Conservation (phyloP, 192 early-diverging fungal species). For the Backusella sp. region DNA sequence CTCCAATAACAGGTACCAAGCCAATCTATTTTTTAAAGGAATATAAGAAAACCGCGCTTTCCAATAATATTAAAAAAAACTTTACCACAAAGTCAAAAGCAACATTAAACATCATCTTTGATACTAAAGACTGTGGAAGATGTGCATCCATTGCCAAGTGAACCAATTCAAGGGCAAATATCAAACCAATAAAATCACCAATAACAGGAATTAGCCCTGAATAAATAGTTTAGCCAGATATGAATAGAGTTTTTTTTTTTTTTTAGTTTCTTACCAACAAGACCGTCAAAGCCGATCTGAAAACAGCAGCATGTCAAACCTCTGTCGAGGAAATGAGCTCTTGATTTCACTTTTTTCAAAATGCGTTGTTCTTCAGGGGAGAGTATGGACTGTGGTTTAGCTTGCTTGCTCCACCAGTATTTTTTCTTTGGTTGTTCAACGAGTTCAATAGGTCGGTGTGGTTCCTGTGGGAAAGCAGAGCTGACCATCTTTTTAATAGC, state of each 20-base stretch:
- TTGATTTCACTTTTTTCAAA: slow-evolving; percentile 36
- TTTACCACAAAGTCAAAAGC: slow-evolving; percentile 46
- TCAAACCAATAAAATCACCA: slow-evolving; percentile 41
- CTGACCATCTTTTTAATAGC: slow-evolving; percentile 1
- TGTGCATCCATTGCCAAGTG: slow-evolving; percentile 39
- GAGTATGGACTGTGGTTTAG: not conserved
- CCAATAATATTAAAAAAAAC: not conserved
- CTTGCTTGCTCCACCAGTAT: slow-evolving; percentile 13
- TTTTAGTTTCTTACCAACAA: slow-evolving; percentile 38
- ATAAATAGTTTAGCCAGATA: not conserved
- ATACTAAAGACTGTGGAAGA: slow-evolving; percentile 34
- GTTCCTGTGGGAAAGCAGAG: not conserved
- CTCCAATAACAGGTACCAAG: slow-evolving; percentile 45
- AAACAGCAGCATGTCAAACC: slow-evolving; percentile 36
- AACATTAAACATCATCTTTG: slow-evolving; percentile 42
- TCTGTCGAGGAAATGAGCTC: slow-evolving; percentile 42
- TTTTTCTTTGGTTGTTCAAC: slow-evolving; percentile 10
- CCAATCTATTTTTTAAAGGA: slow-evolving; percentile 34
- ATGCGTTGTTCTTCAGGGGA: slow-evolving; percentile 20
- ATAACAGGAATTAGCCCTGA: slow-evolving; percentile 45
- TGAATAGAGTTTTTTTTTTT: not conserved
- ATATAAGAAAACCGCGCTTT: not conserved
- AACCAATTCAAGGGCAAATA: slow-evolving; percentile 36
- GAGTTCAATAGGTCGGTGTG: not conserved
- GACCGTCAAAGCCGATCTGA: slow-evolving; percentile 40